Evolutionary conservation across 192 early-diverging fungal genomes (phyloP).

Genomic region (Chytriomyces sp.): DNA sequence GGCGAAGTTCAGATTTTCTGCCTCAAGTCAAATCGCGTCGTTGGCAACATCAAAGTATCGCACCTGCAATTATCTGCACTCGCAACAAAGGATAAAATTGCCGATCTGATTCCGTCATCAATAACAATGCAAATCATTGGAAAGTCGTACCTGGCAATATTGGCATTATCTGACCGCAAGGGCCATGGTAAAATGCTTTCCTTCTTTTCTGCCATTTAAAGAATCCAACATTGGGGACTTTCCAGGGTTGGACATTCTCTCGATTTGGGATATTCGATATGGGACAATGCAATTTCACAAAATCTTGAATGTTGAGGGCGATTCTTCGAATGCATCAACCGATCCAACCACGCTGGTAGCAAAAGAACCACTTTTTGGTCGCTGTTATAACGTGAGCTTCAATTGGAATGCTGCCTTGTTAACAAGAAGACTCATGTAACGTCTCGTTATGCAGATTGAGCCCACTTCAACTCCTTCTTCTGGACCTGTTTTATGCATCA

Average conservation of each 20-base stretch:
- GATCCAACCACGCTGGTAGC: background rate
- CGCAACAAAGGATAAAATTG: too few relatives aligned
- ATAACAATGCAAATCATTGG: conserved; percentile 26
- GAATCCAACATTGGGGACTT: background rate
- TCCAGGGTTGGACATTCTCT: conserved; percentile 16
- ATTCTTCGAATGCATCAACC: background rate
- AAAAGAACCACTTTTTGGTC: conserved; percentile 13
- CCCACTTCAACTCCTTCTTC: background rate
- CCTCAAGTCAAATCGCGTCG: background rate
- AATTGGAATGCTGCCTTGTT: background rate
- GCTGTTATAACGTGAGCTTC: conserved; percentile 12
- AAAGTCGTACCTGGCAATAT: conserved; percentile 27
- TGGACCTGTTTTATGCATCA: conserved; percentile 24
- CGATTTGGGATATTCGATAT: conserved; percentile 32
- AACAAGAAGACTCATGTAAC: background rate
- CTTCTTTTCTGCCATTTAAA: background rate
- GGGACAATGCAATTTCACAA: conserved; percentile 24
- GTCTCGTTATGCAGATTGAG: conserved; percentile 22
- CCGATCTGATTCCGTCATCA: background rate
- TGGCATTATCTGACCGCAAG: conserved; percentile 8
- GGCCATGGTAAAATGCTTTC: conserved; percentile 6
- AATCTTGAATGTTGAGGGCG: conserved; percentile 16
- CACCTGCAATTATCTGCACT: conserved; percentile 1
- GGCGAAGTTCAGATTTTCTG: background rate
- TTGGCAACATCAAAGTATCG: background rate